Evolutionary conservation across 768 basidiomycete genomes (phyloP).

Genomic region (Lactifluus piperatus): DNA sequence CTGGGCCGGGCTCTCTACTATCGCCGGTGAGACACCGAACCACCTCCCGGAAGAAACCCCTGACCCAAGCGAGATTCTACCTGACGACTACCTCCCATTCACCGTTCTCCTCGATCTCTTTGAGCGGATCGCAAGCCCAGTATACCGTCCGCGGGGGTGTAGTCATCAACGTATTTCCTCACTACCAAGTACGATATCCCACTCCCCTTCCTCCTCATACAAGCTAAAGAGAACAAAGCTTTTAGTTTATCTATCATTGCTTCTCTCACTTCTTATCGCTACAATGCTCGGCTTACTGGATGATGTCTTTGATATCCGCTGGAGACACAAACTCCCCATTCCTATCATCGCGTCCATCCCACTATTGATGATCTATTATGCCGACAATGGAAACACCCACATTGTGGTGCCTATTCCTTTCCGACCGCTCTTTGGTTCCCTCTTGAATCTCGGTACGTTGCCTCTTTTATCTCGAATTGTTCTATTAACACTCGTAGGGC

Average conservation of each 20-base stretch:
- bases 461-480: neutral
- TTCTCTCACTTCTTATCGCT: slow-evolving; percentile 87
- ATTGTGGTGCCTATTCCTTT: slow-evolving; percentile 88
- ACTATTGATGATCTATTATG: slow-evolving; percentile 91
- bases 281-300: slow-evolving; percentile 94
- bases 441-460: slow-evolving; percentile 78
- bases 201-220: neutral
- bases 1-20: too few species aligned
- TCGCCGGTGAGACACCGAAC: too few species aligned
- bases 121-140: slow-evolving; percentile 35
- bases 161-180: slow-evolving; percentile 60
- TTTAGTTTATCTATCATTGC: slow-evolving; percentile 83
- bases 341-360: slow-evolving; percentile 95
- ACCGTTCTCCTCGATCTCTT: slow-evolving; percentile 74
- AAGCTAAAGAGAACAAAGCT: slow-evolving; percentile 40
- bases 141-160: slow-evolving; percentile 48
- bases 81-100: too few species aligned
- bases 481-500: neutral
- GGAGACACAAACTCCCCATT: slow-evolving; percentile 96
- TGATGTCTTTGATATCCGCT: slow-evolving; percentile 96
- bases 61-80: too few species aligned
- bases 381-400: slow-evolving; percentile 87
- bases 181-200: slow-evolving; percentile 58
- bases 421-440: slow-evolving; percentile 58
- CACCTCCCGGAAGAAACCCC: too few species aligned